Base-by-base conservation (phyloP, 805 yeast genomes). In the Wickerhamomyces silvicola region DNA sequence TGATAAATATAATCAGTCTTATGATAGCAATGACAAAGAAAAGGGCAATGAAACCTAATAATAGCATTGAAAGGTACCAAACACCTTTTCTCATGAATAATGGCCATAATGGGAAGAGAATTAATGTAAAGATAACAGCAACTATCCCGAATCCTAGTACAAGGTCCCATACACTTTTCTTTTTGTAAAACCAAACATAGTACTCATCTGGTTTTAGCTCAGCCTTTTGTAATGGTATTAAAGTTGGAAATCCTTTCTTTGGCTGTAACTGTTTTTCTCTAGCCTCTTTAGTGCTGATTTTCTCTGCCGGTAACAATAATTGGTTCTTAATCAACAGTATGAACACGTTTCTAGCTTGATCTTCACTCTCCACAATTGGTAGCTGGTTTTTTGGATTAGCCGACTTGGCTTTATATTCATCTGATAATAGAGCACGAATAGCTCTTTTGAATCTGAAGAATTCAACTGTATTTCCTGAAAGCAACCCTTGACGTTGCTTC, bases 101-200 rank as follows among this genome's bases (percentile, higher is more conserved):
- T 18, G 98, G 98, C 98, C 98, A 92, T 50, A 92, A 69, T 41
- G 97, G 98, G 78, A 86, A 92, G 15, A 73, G 80, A 6, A 71
- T 73, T 14, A 90, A 59, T 18, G 81, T 78, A 42, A 82, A 66
- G 3, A 78, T 69, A 7, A 84, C 80, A 46, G 77, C 77, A 26
- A 76, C 54, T 28, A 75, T 53, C 22, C 62, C 67, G 9, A 57
- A 31, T 10, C 60, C 64, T 28, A 51, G 52, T 31, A 59, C 37
- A 22, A 62, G 52, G 24, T 68, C 72, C 24, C 64, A 68, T 22
- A 74, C 39, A 17, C 73, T 64, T 37, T 82, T 73, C 30, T 87
- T 80, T 37, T 72, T 74, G 60, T 77, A 87, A 33, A 75, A 66
- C 97, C 97, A 92, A 27, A 78, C 76, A 51, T 75, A 85, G 59